These are phyloP conservation scores for Emericellopsis terricola DNA, from an alignment of 495 filamentous ascomycete genomes.

Conservation along the genomic window DNA sequence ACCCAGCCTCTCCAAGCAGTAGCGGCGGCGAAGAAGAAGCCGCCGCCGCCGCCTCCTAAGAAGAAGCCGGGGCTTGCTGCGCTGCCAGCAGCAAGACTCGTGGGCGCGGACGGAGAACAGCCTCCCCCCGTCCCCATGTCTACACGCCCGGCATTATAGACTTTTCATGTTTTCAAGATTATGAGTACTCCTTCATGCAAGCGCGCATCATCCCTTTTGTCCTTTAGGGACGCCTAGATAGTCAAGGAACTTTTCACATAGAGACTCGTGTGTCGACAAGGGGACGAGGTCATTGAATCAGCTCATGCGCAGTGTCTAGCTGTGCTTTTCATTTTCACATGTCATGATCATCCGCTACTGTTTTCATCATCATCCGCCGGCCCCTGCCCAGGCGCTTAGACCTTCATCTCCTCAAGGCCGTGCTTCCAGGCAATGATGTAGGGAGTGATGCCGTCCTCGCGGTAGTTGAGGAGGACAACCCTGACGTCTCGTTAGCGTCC, in stretches of 20 bases:
- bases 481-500: too few relatives aligned
- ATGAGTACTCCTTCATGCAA: neutral
- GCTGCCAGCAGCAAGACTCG: neutral
- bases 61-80: slow-evolving; percentile 8
- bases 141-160: slow-evolving; percentile 21
- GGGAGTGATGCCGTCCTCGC: slow-evolving; percentile 85
- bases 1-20: too few relatives aligned
- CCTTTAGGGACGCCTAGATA: too few relatives aligned
- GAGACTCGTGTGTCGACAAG: too few relatives aligned
- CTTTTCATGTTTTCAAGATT: neutral
- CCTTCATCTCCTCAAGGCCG: slow-evolving; percentile 79
- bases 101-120: slow-evolving; percentile 4
- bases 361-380: too few relatives aligned
- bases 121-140: slow-evolving; percentile 32
- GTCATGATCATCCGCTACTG: too few relatives aligned
- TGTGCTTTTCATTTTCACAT: too few relatives aligned
- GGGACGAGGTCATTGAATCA: too few relatives aligned
- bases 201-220: too few relatives aligned
- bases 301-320: too few relatives aligned
- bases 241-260: too few relatives aligned
- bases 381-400: too few relatives aligned
- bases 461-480: slow-evolving; percentile 91
- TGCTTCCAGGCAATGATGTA: slow-evolving; percentile 91
- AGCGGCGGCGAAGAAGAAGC: slow-evolving; percentile 34
- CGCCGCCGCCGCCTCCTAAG: slow-evolving; percentile 48